These are phyloP conservation scores for Annona cherimola DNA, from an alignment of 164 flowering plant genomes.

Conservation along the genomic window DNA sequence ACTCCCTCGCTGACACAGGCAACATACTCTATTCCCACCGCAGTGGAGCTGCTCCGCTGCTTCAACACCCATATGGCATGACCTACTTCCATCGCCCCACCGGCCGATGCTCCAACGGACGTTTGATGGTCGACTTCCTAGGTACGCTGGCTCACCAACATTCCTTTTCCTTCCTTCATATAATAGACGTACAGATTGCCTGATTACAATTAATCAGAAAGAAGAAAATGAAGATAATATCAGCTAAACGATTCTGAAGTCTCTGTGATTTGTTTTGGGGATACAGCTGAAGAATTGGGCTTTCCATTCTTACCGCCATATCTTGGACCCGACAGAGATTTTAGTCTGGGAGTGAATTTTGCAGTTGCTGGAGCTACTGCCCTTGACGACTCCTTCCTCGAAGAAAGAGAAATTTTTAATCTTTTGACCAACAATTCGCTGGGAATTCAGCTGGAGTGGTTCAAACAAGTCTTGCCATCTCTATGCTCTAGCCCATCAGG, in stretches of 20 bases:
- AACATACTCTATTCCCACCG: conserved; percentile 33
- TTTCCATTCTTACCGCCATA: conserved; percentile 42
- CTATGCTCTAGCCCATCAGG: neutral
- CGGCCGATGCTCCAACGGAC: conserved; percentile 59
- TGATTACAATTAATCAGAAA: neutral
- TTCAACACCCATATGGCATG: conserved; percentile 41
- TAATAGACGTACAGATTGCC: neutral
- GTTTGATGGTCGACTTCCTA: conserved; percentile 46
- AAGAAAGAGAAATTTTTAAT: conserved; percentile 11
- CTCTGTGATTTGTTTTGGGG: conserved; percentile 24
- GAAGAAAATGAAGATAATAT: neutral
- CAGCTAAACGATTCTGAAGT: conserved; percentile 7
- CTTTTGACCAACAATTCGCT: conserved; percentile 13
- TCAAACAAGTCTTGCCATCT: conserved; percentile 15
- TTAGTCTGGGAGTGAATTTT: conserved; percentile 38
- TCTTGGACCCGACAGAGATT: conserved; percentile 9
- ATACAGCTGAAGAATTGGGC: conserved; percentile 16
- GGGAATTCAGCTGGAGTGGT: conserved; percentile 28
- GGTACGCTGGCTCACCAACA: conserved; percentile 23
- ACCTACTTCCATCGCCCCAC: conserved; percentile 44
- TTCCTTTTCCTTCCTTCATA: neutral
- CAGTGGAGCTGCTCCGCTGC: conserved; percentile 23
- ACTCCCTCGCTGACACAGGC: conserved; percentile 57
- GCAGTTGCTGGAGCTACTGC: conserved; percentile 57
- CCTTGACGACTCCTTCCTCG: conserved; percentile 21